A percentile compares a stretch with the other conserved stretches of the same genome.
Conservation (phyloP, 2,329 filamentous ascomycete genomes). For the Fusarium liriodendri region DNA sequence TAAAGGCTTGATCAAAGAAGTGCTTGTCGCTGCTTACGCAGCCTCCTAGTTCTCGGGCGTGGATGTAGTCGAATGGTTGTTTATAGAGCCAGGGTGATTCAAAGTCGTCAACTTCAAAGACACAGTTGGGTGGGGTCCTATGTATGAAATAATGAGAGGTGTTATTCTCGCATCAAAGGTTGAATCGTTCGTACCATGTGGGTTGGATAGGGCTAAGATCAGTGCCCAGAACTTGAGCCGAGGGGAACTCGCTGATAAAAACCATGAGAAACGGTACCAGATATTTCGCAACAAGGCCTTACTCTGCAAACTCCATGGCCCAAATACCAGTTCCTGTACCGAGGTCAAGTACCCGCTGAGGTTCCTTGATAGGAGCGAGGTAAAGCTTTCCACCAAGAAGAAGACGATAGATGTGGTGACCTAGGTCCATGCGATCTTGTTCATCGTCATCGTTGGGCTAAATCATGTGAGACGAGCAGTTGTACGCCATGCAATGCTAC, state of each 20-base stretch:
- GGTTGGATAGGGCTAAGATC: conserved; percentile 29
- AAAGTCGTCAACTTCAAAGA: conserved; percentile 25
- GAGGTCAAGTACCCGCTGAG: conserved; percentile 13
- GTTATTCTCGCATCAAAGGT: not conserved
- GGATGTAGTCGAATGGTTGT: conserved; percentile 15
- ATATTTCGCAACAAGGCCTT: accelerated
- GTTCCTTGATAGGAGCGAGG: conserved; percentile 12
- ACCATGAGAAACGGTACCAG: not conserved
- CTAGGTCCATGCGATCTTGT: conserved; percentile 25
- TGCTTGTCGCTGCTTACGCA: conserved; percentile 1
- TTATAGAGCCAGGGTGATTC: conserved; percentile 21
- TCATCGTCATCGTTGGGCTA: conserved; percentile 27
- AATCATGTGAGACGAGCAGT: not conserved
- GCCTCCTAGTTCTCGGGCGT: conserved; percentile 12
- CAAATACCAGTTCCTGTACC: conserved; percentile 24
- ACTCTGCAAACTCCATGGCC: conserved; percentile 29
- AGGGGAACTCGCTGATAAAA: not conserved
- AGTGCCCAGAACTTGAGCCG: conserved; percentile 11
- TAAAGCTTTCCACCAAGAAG: conserved; percentile 11
- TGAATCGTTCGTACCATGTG: not conserved
- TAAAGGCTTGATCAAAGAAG: not conserved
- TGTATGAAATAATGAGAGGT: not conserved
- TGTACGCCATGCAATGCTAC: not conserved
- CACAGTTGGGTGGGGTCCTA: conserved; percentile 17
- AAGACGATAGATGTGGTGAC: conserved; percentile 18